Evolutionary conservation across 2,329 filamentous ascomycete genomes (phyloP), one percentile per base, ranked within the genome.

Genomic region (Aspergillus novoparasiticus): DNA sequence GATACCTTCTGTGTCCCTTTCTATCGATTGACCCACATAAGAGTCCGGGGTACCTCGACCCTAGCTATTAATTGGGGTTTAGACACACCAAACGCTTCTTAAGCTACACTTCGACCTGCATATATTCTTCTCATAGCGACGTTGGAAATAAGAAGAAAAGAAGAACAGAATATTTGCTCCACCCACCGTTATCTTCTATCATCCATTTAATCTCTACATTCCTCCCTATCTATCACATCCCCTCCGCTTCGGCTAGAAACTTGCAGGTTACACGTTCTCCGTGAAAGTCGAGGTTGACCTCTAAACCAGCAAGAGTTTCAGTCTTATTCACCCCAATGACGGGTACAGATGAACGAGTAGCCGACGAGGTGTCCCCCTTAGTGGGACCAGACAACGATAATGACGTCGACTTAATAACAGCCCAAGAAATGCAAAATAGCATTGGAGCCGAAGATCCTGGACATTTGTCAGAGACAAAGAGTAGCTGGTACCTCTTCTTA

Each of bases 401-500:
- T 32, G 64, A 68, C 60, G 68, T 68, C 57, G 65, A 65, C 48
- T 64, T 63, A 32, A 60, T 66, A 50, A 62, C 62, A 41, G 58
- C 64, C n/a, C 60, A 61, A 60, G 65, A 66, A 21, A 61, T 64
- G 39, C 65, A 61, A 36, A 59, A 65, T 58, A 67, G 61, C 34
- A 56, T 69, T 57, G 69, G 72, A 23, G 62, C 82, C 70, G 76
- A 81, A 53, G 77, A 78, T 23, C 75, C 81, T 6, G 80, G 84
- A 65, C 78, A 80, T 26, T 82, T 79, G 59, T 85, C 93, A 71
- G 83, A 86, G 59, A 73, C 68, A 54, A 96, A 94, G 83, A 94
- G 91, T 77, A 82, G 89, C 53, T 93, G 90, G 88, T 96, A 96
- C 78, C 83, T 98, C 71, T 86, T 96, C 69, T 82, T 97, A 66